A percentile compares a stretch with the other conserved stretches of the same genome.
Evolutionary conservation across 225 moss, liverwort and hornwort genomes (phyloP).

Genomic region (Pleurozium schreberi): DNA sequence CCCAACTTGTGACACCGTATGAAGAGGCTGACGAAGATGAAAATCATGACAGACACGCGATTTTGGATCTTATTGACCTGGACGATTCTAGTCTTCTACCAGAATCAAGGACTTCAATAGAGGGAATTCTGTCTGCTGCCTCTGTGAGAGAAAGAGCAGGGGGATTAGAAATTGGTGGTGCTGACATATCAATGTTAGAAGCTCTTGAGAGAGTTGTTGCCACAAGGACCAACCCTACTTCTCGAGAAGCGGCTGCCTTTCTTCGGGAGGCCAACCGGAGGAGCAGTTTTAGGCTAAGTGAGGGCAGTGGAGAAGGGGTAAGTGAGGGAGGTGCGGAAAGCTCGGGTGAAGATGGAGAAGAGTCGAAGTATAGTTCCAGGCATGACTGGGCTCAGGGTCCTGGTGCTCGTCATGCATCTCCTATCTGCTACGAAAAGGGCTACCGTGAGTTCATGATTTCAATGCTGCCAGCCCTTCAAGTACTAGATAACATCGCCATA

Average conservation of each 20-base stretch:
- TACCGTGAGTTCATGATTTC: constrained; percentile 69
- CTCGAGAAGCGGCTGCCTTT: constrained; percentile 20
- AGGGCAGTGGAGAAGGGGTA: constrained; percentile 24
- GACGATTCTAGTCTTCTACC: constrained; percentile 24
- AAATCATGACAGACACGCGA: constrained; percentile 2
- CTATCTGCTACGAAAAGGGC: constrained; percentile 55
- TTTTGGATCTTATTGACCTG: constrained; percentile 25
- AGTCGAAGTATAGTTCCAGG: constrained; percentile 9
- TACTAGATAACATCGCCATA: constrained; percentile 52
- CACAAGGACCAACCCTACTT: constrained; percentile 2
- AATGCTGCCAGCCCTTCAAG: constrained; percentile 40
- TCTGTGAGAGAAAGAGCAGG: constrained; percentile 10
- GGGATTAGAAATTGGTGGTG: constrained; percentile 11
- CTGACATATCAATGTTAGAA: constrained; percentile 25
- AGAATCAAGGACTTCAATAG: constrained; percentile 25
- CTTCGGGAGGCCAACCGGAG: constrained; percentile 20
- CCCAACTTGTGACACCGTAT: neutral
- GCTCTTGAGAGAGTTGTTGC: constrained; percentile 28
- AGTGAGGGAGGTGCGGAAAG: constrained; percentile 39
- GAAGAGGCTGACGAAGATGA: constrained; percentile 1
- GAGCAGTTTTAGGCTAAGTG: constrained; percentile 32
- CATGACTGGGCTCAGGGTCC: constrained; percentile 18
- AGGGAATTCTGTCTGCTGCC: constrained; percentile 13
- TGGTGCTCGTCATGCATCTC: constrained; percentile 41
- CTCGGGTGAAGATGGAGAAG: constrained; percentile 58